A percentile compares a stretch with the other conserved stretches of the same genome.
These are phyloP conservation scores for Allantophomopsis cytisporea DNA, from an alignment of 2,329 filamentous ascomycete genomes.

Conservation along the genomic window DNA sequence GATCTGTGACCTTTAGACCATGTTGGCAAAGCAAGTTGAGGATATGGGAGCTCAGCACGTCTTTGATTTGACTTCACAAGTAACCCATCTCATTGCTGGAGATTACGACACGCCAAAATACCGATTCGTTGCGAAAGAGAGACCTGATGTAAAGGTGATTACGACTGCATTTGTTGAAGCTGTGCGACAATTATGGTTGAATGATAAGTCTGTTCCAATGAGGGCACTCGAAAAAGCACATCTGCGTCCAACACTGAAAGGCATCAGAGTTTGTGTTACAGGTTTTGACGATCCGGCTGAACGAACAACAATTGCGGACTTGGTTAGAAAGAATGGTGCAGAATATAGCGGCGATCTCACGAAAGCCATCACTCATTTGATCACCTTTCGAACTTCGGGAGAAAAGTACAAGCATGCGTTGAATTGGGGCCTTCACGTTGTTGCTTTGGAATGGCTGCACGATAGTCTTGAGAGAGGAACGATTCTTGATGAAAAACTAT, in stretches of 20 bases:
- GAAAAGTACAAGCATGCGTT: conserved; percentile 86
- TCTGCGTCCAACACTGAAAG: conserved; percentile 49
- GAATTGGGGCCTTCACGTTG: conserved; percentile 66
- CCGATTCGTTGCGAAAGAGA: conserved; percentile 80
- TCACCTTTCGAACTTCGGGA: conserved; percentile 65
- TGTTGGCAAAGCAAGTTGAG: conserved; percentile 48
- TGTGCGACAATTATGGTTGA: conserved; percentile 55
- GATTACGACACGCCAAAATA: conserved; percentile 88
- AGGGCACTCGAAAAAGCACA: conserved; percentile 52
- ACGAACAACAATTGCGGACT: conserved; percentile 54
- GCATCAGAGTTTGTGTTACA: conserved; percentile 52
- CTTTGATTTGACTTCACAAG: conserved; percentile 87
- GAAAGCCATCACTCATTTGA: conserved; percentile 73
- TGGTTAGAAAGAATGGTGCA: conserved; percentile 58
- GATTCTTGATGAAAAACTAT: conserved; percentile 78
- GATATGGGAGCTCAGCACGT: conserved; percentile 83
- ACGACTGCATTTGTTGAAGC: conserved; percentile 74
- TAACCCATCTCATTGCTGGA: conserved; percentile 88
- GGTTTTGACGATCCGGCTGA: conserved; percentile 54
- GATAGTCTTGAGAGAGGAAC: conserved; percentile 78
- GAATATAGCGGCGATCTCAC: conserved; percentile 80
- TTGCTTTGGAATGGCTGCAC: conserved; percentile 73
- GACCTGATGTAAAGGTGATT: conserved; percentile 76
- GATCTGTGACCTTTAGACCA: conserved; percentile 20
- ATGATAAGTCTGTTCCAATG: conserved; percentile 64